phyloP scores from a whole-genome alignment of 306 rosid species.

The Malus domestica region ASM211411v1 NC_041802.1:20487001-20487500 shows the following conservation, averaged over 20 bases:
- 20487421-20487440: conserved; percentile 84
- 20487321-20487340: conserved; percentile 67
- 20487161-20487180: neutral
- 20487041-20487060: conserved; percentile 99
- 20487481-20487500: conserved; percentile 7
- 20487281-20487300: conserved; percentile 71
- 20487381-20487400: conserved; percentile 99
- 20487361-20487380: conserved; percentile 82
- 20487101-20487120: conserved; percentile 92
- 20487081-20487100: conserved; percentile 96
- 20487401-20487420: conserved; percentile 72
- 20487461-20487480: conserved; percentile 53
- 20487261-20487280: conserved; percentile 93
- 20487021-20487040: conserved; percentile 97
- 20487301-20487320: conserved; percentile 83
- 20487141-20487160: conserved; percentile 7
- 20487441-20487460: conserved; percentile 97
- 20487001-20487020: conserved; percentile 65
- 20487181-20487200: conserved; percentile 13
- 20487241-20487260: conserved; percentile 78
- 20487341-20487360: conserved; percentile 97
- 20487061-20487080: conserved; percentile 94
- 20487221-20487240: conserved; percentile 95
- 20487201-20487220: conserved; percentile 35
- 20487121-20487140: conserved; percentile 60